Conservation (phyloP, 2,329 filamentous ascomycete species). For the Stagonosporopsis cucurbitacearum region DNA sequence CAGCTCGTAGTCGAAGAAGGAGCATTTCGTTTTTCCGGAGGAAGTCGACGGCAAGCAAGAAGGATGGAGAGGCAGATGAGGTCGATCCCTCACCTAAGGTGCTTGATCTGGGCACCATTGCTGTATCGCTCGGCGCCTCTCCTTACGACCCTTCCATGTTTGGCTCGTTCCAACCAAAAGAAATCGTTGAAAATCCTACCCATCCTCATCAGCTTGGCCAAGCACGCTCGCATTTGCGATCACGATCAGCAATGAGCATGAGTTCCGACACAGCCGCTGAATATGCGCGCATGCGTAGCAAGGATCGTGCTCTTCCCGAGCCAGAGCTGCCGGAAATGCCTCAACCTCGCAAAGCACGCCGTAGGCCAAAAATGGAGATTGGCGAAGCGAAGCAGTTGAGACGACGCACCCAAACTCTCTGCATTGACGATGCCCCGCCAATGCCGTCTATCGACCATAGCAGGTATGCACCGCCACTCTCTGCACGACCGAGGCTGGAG, state of each 20-base stretch:
- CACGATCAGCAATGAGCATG: constrained; percentile 45
- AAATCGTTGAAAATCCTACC: constrained; percentile 32
- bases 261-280: constrained; percentile 44
- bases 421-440: constrained; percentile 13
- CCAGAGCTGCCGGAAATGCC: constrained; percentile 28
- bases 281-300: constrained; percentile 46
- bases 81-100: constrained; percentile 31
- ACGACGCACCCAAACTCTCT: constrained; percentile 24
- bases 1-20: constrained; percentile 30
- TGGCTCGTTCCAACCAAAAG: constrained; percentile 18
- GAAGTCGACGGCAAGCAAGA: constrained; percentile 36
- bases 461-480: constrained; percentile 12
- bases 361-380: constrained; percentile 34
- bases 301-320: constrained; percentile 34
- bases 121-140: constrained; percentile 50
- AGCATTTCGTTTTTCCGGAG: constrained; percentile 43
- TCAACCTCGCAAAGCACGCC: constrained; percentile 38
- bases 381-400: constrained; percentile 30
- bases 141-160: constrained; percentile 54
- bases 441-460: constrained; percentile 36
- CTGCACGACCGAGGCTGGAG: constrained; percentile 18
- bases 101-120: constrained; percentile 52
- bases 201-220: constrained; percentile 47
- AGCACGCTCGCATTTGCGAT: constrained; percentile 33
- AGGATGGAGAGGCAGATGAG: constrained; percentile 24